Percentiles rank a stretch among this genome's conserved stretches.
Conservation (phyloP, 371 early-diverging fungal species). For the Catenaria anguillulae region DNA sequence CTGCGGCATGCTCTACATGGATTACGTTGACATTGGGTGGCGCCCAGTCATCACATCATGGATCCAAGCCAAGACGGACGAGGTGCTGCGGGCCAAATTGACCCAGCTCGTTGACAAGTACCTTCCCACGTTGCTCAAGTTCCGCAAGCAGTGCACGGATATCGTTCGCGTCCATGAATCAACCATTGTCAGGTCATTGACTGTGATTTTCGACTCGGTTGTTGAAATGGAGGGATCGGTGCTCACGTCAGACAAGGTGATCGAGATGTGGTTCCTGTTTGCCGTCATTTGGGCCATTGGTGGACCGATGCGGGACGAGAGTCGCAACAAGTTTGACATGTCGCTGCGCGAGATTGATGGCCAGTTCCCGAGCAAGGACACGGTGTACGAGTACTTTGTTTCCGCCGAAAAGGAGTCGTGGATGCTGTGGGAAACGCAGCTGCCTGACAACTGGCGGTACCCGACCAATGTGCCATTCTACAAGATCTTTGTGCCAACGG, state of each 20-base stretch:
- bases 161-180: constrained; percentile 30
- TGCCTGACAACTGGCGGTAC: constrained; percentile 32
- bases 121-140: constrained; percentile 24
- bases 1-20: constrained; percentile 39
- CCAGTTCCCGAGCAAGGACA: constrained; percentile 40
- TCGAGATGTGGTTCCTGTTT: constrained; percentile 26
- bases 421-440: constrained; percentile 35
- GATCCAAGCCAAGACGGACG: constrained; percentile 10
- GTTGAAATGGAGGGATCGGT: constrained; percentile 23
- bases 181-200: constrained; percentile 23
- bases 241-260: neutral
- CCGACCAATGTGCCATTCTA: constrained; percentile 23
- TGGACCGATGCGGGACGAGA: constrained; percentile 29
- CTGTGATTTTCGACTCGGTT: constrained; percentile 28
- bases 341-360: constrained; percentile 38
- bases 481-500: constrained; percentile 40
- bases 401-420: constrained; percentile 27
- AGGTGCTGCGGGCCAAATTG: constrained; percentile 10
- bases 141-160: constrained; percentile 27
- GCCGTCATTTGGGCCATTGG: constrained; percentile 37
- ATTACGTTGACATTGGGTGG: constrained; percentile 31
- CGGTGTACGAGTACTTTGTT: constrained; percentile 37
- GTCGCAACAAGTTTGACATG: constrained; percentile 30
- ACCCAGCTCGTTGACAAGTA: constrained; percentile 31
- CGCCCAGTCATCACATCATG: constrained; percentile 31